A percentile compares a stretch with the other conserved stretches of the same genome.
Conservation (phyloP, 2,329 filamentous ascomycete genomes). For the Tolypocladium tundrense region DNA sequence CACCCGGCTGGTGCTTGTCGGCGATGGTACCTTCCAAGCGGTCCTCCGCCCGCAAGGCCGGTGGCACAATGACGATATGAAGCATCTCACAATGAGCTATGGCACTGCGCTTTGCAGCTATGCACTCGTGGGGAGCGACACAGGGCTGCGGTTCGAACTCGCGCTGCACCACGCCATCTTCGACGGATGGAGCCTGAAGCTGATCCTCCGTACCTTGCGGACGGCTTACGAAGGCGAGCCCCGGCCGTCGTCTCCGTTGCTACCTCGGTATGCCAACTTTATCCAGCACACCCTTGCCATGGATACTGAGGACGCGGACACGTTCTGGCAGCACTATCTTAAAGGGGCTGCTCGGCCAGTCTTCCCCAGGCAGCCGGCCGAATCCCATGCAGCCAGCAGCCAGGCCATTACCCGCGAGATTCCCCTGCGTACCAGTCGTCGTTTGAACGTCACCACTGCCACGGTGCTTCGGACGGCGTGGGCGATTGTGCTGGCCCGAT, state of each 20-base stretch:
- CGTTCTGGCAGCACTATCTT: no score
- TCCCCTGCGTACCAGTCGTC: neutral
- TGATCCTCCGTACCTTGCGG: neutral
- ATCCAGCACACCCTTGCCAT: no score
- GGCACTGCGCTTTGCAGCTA: neutral
- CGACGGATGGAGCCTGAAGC: neutral
- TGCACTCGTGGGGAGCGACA: neutral
- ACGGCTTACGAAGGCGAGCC: no score
- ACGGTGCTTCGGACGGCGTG: neutral
- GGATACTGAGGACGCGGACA: no score
- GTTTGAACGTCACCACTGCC: neutral
- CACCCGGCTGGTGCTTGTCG: slow-evolving; percentile 3
- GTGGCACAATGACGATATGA: neutral
- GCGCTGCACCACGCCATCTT: neutral
- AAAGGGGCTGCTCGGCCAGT: no score
- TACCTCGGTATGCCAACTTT: no score
- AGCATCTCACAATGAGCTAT: neutral
- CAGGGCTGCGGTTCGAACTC: neutral
- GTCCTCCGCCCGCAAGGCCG: no score
- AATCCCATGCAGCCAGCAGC: neutral
- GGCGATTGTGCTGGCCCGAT: neutral
- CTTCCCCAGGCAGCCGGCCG: no score
- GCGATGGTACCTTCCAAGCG: neutral
- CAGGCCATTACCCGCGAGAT: no score
- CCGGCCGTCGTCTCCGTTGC: no score